A percentile compares a stretch with the other conserved stretches of the same genome.
Conservation (phyloP, 495 filamentous ascomycete genomes). For the Talaromyces stipitatus region DNA sequence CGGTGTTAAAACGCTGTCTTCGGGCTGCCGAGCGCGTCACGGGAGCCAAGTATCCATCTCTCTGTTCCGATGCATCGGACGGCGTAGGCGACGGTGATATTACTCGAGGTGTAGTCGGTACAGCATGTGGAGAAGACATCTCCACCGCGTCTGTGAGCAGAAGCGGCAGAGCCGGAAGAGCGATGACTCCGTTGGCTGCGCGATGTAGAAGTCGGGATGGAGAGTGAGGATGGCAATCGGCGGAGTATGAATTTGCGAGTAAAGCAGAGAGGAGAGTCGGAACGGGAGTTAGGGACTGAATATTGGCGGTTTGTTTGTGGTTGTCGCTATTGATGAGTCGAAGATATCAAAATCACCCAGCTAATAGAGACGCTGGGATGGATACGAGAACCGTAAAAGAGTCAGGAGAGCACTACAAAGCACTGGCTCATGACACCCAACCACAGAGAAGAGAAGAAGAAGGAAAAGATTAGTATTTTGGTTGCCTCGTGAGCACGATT, state of each 20-base stretch:
- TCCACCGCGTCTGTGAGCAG: constrained; percentile 27
- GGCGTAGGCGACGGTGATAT: constrained; percentile 64
- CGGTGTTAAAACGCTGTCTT: constrained; percentile 34
- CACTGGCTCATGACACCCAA: background rate
- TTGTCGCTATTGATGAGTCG: constrained; percentile 24
- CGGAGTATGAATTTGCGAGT: background rate
- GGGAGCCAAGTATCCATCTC: constrained; percentile 52
- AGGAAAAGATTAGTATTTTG: background rate
- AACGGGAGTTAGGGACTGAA: constrained; percentile 22
- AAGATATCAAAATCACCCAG: background rate
- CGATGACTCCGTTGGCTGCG: constrained; percentile 44
- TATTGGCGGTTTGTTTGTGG: constrained; percentile 35
- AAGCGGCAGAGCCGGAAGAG: constrained; percentile 37
- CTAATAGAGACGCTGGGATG: background rate
- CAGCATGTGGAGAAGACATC: constrained; percentile 40
- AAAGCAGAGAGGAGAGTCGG: constrained; percentile 3
- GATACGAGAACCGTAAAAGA: background rate
- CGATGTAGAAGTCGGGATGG: constrained; percentile 20
- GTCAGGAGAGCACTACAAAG: background rate
- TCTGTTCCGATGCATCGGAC: constrained; percentile 43
- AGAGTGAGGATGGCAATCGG: background rate
- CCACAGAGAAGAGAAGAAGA: background rate
- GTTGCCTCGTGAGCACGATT: background rate
- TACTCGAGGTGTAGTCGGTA: constrained; percentile 61
- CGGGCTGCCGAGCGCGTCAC: constrained; percentile 57